These are phyloP conservation scores for Hanseniaspora hatyaiensis DNA, from an alignment of 805 yeast genomes.

Conservation along the genomic window DNA sequence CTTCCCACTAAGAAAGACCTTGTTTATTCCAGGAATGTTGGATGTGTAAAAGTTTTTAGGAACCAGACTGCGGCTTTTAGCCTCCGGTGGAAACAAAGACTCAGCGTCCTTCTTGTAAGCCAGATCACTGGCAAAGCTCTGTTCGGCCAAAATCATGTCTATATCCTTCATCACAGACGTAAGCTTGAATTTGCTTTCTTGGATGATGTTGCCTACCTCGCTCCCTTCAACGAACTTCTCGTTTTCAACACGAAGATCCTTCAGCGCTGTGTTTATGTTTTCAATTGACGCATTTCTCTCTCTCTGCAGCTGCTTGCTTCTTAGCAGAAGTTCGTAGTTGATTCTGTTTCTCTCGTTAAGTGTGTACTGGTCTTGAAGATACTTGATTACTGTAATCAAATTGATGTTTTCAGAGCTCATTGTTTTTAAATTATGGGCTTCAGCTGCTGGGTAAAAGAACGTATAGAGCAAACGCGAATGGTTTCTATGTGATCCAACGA, in stretches of 20 bases:
- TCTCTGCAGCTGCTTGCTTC: slow-evolving; percentile 9
- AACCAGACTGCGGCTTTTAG: not conserved
- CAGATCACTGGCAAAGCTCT: not conserved
- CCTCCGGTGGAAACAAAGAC: not conserved
- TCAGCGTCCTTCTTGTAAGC: not conserved
- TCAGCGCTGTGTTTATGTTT: not conserved
- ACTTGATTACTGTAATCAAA: slow-evolving; percentile 38
- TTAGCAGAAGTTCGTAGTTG: slow-evolving; percentile 38
- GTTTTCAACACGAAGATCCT: not conserved
- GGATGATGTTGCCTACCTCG: slow-evolving; percentile 1
- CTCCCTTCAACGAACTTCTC: not conserved
- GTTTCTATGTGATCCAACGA: too few relatives aligned
- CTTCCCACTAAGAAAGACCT: not conserved
- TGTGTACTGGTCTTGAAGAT: slow-evolving; percentile 51
- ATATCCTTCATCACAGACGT: slow-evolving; percentile 5
- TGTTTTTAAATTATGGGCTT: too few relatives aligned
- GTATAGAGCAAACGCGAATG: too few relatives aligned
- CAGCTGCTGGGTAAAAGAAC: too few relatives aligned
- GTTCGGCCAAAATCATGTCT: slow-evolving; percentile 4
- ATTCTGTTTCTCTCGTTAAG: slow-evolving; percentile 49
- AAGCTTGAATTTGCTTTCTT: slow-evolving; percentile 5
- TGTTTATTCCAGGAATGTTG: slow-evolving; percentile 1
- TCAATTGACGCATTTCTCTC: slow-evolving; percentile 1
- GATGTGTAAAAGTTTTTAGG: not conserved
- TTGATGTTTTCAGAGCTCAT: slow-evolving; percentile 7